Conservation (phyloP, 768 basidiomycete genomes). For the Ramaria sp. region DNA sequence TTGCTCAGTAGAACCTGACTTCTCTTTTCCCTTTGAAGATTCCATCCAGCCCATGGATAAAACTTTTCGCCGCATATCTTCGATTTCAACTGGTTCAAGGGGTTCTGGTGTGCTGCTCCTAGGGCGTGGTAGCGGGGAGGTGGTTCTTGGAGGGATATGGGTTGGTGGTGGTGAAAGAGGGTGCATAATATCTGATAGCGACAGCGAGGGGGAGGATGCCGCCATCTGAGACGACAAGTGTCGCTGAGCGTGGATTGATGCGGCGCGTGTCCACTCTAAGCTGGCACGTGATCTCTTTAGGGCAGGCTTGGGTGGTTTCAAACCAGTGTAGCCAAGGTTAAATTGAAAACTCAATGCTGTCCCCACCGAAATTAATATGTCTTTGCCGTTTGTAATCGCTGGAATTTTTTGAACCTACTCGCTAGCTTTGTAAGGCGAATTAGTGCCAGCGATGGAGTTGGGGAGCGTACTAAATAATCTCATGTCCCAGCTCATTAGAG, state of each 20-base stretch:
- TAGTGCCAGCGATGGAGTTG: no score
- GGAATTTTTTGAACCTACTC: no score
- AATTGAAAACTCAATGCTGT: no score
- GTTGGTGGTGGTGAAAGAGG: conserved; percentile 40
- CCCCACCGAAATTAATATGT: no score
- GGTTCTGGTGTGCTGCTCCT: conserved; percentile 24
- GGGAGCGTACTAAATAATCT: no score
- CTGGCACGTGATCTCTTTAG: conserved; percentile 7
- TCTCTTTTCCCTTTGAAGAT: conserved; percentile 13
- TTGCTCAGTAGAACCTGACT: conserved; percentile 28
- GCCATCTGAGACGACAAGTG: conserved; percentile 4
- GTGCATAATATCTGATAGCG: conserved; percentile 47
- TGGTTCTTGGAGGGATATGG: conserved; percentile 18
- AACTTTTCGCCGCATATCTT: conserved; percentile 35
- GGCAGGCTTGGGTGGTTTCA: no score
- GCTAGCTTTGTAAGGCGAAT: no score
- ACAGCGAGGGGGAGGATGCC: conserved; percentile 8
- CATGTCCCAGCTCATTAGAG: no score
- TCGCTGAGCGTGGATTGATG: not conserved
- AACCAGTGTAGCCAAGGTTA: no score
- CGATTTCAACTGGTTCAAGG: conserved; percentile 36
- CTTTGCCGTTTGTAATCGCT: no score
- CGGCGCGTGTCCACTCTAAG: conserved; percentile 3
- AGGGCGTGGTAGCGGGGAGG: conserved; percentile 13
- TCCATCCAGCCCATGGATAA: conserved; percentile 29